Conservation (phyloP, 306 rosid species). For the Quercus bicolor region DNA sequence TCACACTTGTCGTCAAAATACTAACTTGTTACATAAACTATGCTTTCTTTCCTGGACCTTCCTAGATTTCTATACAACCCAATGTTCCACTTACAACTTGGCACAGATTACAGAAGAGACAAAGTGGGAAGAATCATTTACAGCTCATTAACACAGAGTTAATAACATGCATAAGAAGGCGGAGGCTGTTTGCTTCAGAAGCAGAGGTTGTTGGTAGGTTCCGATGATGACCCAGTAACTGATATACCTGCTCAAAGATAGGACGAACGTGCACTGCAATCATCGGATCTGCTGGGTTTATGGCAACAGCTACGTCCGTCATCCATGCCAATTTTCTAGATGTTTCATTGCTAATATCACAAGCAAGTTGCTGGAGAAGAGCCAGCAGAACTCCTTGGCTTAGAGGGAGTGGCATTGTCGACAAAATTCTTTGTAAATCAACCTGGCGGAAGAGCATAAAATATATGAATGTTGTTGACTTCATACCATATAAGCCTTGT, state of each 20-base stretch:
- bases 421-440: slow-evolving; percentile 49
- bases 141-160: slow-evolving; percentile 61
- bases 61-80: slow-evolving; percentile 43
- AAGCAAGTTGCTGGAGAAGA: slow-evolving; percentile 67
- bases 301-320: slow-evolving; percentile 58
- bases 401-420: slow-evolving; percentile 54
- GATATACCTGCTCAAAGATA: slow-evolving; percentile 56
- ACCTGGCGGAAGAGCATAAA: slow-evolving; percentile 40
- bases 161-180: slow-evolving; percentile 70
- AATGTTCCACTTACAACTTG: slow-evolving; percentile 23
- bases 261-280: slow-evolving; percentile 44
- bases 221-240: slow-evolving; percentile 46
- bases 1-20: slow-evolving; percentile 29
- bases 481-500: slow-evolving; percentile 1
- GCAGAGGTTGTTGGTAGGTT: slow-evolving; percentile 39
- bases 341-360: slow-evolving; percentile 44
- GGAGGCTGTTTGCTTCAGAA: slow-evolving; percentile 48
- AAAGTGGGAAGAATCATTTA: slow-evolving; percentile 43
- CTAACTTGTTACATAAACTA: slow-evolving; percentile 24
- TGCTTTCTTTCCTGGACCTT: slow-evolving; percentile 27
- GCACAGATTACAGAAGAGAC: slow-evolving; percentile 13
- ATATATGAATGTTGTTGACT: slow-evolving; percentile 5
- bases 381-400: slow-evolving; percentile 75
- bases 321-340: slow-evolving; percentile 61
- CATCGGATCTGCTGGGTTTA: slow-evolving; percentile 55